Conservation (phyloP, 345 rosid genomes). For the Arabis alpina region DNA sequence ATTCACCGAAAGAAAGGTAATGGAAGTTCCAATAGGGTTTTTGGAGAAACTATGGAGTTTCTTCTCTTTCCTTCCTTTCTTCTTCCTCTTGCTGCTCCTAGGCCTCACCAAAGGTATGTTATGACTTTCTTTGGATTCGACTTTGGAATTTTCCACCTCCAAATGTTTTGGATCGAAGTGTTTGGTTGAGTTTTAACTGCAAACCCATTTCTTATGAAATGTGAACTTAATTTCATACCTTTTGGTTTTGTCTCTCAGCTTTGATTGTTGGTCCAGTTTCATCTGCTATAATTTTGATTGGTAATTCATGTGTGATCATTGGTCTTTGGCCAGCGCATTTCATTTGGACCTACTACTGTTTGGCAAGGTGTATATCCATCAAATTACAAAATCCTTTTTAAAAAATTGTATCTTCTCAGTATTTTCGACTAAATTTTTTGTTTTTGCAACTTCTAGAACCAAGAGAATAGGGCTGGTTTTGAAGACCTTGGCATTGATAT, state of each 20-base stretch:
- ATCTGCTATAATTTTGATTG: constrained; percentile 52
- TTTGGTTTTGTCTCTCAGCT: constrained; percentile 44
- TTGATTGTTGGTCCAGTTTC: constrained; percentile 59
- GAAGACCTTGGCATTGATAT: constrained; percentile 60
- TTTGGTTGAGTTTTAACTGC: too few relatives aligned
- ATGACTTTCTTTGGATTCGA: too few relatives aligned
- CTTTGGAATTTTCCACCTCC: too few relatives aligned
- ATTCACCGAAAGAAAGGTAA: constrained; percentile 18
- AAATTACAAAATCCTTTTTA: not conserved
- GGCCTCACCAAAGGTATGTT: constrained; percentile 48
- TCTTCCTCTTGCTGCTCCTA: constrained; percentile 62
- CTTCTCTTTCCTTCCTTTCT: constrained; percentile 68
- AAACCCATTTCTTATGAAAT: not conserved
- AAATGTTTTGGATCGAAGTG: too few relatives aligned
- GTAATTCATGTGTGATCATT: constrained; percentile 62
- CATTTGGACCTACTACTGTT: constrained; percentile 75
- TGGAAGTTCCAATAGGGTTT: constrained; percentile 73
- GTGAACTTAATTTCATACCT: not conserved
- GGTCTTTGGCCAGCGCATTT: constrained; percentile 91
- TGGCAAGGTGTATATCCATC: constrained; percentile 54
- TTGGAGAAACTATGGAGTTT: constrained; percentile 73
- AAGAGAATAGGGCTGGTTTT: constrained; percentile 71
- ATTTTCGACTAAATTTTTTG: not conserved
- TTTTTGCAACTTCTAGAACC: constrained; percentile 50
- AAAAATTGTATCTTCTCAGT: not conserved